Evolutionary conservation across 371 early-diverging fungal genomes (phyloP).

Genomic region (Circinella minor): DNA sequence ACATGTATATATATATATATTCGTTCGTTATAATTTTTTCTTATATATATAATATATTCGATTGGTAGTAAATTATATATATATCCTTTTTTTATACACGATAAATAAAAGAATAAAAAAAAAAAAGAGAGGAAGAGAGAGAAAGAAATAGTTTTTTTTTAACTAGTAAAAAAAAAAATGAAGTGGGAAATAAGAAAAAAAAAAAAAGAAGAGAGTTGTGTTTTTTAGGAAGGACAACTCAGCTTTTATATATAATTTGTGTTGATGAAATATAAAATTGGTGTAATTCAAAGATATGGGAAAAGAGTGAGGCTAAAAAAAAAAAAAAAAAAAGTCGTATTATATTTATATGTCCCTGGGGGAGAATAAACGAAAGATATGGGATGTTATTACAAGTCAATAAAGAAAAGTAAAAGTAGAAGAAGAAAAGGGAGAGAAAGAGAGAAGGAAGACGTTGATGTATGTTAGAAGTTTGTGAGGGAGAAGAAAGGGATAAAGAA

Average conservation of each 20-base stretch:
- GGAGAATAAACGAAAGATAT: not conserved
- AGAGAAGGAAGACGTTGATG: not conserved
- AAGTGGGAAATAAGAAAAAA: not conserved
- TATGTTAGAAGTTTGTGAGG: conserved; percentile 3
- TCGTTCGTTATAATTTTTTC: too few relatives aligned
- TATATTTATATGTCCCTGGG: too few relatives aligned
- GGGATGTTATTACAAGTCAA: not conserved
- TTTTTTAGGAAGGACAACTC: not conserved
- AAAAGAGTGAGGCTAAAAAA: too few relatives aligned
- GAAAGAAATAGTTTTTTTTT: too few relatives aligned
- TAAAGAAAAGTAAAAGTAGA: not conserved
- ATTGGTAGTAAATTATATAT: too few relatives aligned
- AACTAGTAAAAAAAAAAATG: not conserved
- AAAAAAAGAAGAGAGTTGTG: conserved; percentile 3
- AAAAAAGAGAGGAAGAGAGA: conserved; percentile 4
- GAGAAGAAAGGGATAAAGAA: not conserved
- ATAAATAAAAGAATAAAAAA: too few relatives aligned
- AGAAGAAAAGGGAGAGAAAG: not conserved
- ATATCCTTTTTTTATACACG: too few relatives aligned
- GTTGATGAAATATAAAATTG: too few relatives aligned
- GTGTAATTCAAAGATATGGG: too few relatives aligned
- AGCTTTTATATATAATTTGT: not conserved
- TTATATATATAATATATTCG: too few relatives aligned
- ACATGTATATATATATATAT: too few relatives aligned
- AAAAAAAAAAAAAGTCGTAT: too few relatives aligned